Conservation (phyloP, 805 yeast genomes). For the Candida xyloterini region DNA sequence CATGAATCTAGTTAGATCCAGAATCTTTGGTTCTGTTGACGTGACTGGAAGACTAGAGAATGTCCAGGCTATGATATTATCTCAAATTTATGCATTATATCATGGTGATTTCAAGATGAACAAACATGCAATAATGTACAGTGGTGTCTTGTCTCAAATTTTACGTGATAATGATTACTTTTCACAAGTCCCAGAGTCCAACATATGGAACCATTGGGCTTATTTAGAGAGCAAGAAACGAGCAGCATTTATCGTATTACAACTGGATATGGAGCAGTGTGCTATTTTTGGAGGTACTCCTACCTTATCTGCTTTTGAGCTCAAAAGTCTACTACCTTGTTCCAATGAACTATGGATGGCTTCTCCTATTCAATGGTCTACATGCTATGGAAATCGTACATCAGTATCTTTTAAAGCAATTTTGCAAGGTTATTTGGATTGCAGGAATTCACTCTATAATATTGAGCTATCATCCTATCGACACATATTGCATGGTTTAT, state of each 20-base stretch:
- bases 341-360: slow-evolving; percentile 15
- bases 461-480: slow-evolving; percentile 9
- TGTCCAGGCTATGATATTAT: slow-evolving; percentile 15
- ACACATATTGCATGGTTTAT: slow-evolving; percentile 14
- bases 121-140: slow-evolving; percentile 8
- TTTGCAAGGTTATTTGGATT: slow-evolving; percentile 8
- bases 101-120: slow-evolving; percentile 11
- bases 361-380: slow-evolving; percentile 4
- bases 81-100: slow-evolving; percentile 12
- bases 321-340: slow-evolving; percentile 11
- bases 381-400: neutral
- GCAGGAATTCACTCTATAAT: neutral
- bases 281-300: slow-evolving; percentile 12
- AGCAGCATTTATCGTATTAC: slow-evolving; percentile 12
- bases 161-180: slow-evolving; percentile 11
- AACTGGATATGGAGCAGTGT: slow-evolving; percentile 16
- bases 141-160: slow-evolving; percentile 12
- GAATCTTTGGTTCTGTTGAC: slow-evolving; percentile 6
- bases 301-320: slow-evolving; percentile 14
- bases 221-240: slow-evolving; percentile 14
- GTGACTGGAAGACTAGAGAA: slow-evolving; percentile 9
- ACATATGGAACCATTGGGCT: slow-evolving; percentile 13
- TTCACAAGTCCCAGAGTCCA: neutral
- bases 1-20: neutral
- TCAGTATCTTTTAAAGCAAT: slow-evolving; percentile 1